Evolutionary conservation across 2,329 filamentous ascomycete genomes (phyloP), one percentile per base, ranked within the genome.

Genomic region (Pseudopithomyces maydicus): DNA sequence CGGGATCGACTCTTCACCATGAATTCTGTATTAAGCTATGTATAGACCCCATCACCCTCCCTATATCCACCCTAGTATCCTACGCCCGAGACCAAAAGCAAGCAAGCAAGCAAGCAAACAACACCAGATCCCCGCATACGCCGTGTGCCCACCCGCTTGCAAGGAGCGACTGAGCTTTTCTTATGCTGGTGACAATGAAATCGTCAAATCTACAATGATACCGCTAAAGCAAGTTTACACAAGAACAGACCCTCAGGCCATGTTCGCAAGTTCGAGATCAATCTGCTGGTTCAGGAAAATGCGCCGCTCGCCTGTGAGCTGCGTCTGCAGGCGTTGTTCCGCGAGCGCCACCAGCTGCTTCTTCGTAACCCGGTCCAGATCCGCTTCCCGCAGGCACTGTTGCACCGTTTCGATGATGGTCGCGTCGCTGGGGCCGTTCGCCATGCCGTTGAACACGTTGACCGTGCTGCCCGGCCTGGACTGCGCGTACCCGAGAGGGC

Each of bases 291-390:
- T 94, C 80, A 98, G 87, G 79, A 96, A 98, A 15, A 88, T 88
- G 74, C 90, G 88, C 75, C 92, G 89, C 77, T 97, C 93, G 20
- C 92, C 93, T 0, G 85, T 83, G 56, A 98, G 83, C 74, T 97
- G 92, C 4, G 90, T 94, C 80, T 97, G 94, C 60, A 99, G 79
- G 69, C 93, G 86, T 80, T 97, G 92, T 80, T 99, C 95, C 12
- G 97, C 92, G 43, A 98, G 84, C 3, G 91, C 93, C 75, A 80
- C 80, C 74, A 87, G 79, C 79, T 98, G 94, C 81, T 99, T 99
- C 87, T 98, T 99, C 6, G 95, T 99, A 46, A 98, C 91, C n/a
- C 85, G 94, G 74, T 99, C 95, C 41, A 99, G 82, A 75, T 99
- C 94, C 0, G 97, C 92, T 70, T 97, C 94, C 15, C 83, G 79